Base-by-base conservation (phyloP, 2,329 filamentous ascomycete species). In the Stenocarpella maydis region DNA sequence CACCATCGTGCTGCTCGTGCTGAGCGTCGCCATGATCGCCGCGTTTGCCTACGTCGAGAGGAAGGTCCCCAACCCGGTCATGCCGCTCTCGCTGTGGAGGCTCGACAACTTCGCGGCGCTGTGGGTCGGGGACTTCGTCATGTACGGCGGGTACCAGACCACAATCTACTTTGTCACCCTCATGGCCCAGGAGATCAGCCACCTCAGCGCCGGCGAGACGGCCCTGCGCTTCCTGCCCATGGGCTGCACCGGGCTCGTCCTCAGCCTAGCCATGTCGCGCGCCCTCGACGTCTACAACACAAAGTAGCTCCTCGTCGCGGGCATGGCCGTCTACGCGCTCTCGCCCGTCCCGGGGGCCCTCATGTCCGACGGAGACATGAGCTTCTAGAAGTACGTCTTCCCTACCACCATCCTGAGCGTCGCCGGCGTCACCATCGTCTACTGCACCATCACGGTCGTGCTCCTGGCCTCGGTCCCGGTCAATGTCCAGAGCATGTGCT, bases 51-150 rank as follows among this genome's bases (percentile, higher is more conserved):
- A 78, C 39, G 75, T 81, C 10, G 81, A 84, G 73, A 83, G 82
- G 71, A 82, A 81, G 65, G 79, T 82, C 24, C 70, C 75, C 17
- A 82, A 83, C 61, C 82, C 82, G 1, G 80, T 84, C 66, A 84
- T 84, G 82, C 82, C 82, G 0, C 73, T 84, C 1, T 81, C 79
- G 0, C 71, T 84, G 9, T 84, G 82, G 82, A 83, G 81, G 58
- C 77, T 83, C 21, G 78, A 77, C 31, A 84, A 84, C 70, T 84
- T 84, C 67, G 82, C 81, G 7, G 80, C 80, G 4, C 74, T 84
- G 0, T 84, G 82, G 82, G 75, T 84, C 28, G 77, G 80, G 17
- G 82, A 82, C 1, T 83, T 83, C 54, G 79, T 81, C 60, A 78
- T 78, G 68, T 82, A 82, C 69, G 81, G 81, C 17, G 80, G 79